A percentile compares a stretch with the other conserved stretches of the same genome.
These are phyloP conservation scores for Carex cristatella DNA, from an alignment of 176 grass and related monocot species.

Conservation along the genomic window DNA sequence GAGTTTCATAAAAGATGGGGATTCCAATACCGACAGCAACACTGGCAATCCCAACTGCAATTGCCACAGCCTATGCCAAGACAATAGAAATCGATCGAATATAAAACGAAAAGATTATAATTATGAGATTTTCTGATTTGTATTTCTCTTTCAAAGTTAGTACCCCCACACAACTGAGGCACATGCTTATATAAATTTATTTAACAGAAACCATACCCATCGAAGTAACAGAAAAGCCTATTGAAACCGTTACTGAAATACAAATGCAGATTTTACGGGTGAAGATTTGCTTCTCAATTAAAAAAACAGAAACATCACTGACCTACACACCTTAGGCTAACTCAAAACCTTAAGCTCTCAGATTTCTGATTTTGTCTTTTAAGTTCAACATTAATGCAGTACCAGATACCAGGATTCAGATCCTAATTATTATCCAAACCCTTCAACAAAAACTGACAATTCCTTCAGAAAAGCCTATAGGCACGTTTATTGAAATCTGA, in stretches of 20 bases:
- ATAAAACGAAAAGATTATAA: not conserved
- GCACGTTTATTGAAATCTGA: not conserved
- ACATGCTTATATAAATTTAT: not conserved
- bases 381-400: too few relatives aligned
- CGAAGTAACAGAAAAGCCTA: not conserved
- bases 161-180: not conserved
- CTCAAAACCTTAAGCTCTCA: not conserved
- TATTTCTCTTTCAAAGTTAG: not conserved
- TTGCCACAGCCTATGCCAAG: slow-evolving; percentile 56
- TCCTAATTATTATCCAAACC: not conserved
- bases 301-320: not conserved
- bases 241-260: not conserved
- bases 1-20: slow-evolving; percentile 88
- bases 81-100: not conserved
- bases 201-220: not conserved
- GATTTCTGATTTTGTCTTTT: too few relatives aligned
- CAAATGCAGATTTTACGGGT: not conserved
- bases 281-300: not conserved
- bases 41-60: slow-evolving; percentile 82
- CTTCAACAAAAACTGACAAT: not conserved
- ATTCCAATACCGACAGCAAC: slow-evolving; percentile 78
- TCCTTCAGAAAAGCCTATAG: not conserved
- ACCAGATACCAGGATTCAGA: not conserved
- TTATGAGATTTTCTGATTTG: not conserved
- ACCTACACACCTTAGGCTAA: not conserved